These are phyloP conservation scores for Dothistroma pini DNA, from an alignment of 2,329 filamentous ascomycete species.

Conservation along the genomic window DNA sequence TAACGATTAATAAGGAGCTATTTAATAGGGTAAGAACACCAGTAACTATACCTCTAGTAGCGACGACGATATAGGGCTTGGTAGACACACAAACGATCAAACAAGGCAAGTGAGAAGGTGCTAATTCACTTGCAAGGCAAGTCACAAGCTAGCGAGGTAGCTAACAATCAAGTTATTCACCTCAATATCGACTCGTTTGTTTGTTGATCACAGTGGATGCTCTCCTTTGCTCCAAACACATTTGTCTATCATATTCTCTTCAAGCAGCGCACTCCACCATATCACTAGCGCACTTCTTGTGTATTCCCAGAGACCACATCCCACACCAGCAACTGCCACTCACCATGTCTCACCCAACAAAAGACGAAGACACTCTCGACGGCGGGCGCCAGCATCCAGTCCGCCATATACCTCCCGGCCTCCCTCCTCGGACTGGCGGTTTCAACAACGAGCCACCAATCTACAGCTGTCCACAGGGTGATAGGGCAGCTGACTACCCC, in stretches of 20 bases:
- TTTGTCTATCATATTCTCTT: not conserved
- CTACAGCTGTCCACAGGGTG: not conserved
- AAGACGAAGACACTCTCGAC: not conserved
- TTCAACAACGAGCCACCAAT: not conserved
- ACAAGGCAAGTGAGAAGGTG: too few relatives aligned
- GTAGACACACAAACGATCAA: too few relatives aligned
- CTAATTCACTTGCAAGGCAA: too few relatives aligned
- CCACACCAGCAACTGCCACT: not conserved
- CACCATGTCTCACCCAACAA: not conserved
- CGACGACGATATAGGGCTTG: too few relatives aligned
- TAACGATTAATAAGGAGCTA: too few relatives aligned
- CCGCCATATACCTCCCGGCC: not conserved
- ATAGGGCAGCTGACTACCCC: not conserved
- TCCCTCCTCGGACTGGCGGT: not conserved
- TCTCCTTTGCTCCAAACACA: too few relatives aligned
- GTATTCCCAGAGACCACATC: not conserved
- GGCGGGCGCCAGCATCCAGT: not conserved
- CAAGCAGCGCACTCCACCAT: not conserved
- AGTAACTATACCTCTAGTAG: too few relatives aligned
- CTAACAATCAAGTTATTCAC: too few relatives aligned
- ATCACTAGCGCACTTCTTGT: not conserved
- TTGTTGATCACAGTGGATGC: too few relatives aligned
- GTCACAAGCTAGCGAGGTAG: too few relatives aligned
- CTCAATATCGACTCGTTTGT: too few relatives aligned
- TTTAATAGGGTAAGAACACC: too few relatives aligned